phyloP scores from a whole-genome alignment of 805 yeast species.

The Teunomyces barrocoloradensis region DNA sequence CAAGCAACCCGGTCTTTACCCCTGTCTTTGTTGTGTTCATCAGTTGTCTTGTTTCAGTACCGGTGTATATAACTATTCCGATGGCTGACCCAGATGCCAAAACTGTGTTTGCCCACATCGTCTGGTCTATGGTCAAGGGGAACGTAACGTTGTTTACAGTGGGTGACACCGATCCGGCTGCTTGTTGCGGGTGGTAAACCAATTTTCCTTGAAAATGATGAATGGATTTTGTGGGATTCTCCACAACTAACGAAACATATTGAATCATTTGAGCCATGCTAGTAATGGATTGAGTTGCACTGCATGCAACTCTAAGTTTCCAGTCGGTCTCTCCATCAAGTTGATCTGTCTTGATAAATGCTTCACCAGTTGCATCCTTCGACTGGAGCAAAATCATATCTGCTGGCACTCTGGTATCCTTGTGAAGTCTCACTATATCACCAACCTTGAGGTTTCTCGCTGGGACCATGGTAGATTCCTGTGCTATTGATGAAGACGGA shows the following conservation, averaged over 20 bases:
- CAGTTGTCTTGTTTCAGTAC: slow-evolving; percentile 89
- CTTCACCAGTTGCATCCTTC: slow-evolving; percentile 71
- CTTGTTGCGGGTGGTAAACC: slow-evolving; percentile 41
- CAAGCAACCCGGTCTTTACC: slow-evolving; percentile 86
- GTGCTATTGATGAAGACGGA: slow-evolving; percentile 8
- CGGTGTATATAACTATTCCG: slow-evolving; percentile 88
- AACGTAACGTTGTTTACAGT: slow-evolving; percentile 42
- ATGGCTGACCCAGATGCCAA: slow-evolving; percentile 90
- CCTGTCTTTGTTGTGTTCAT: slow-evolving; percentile 87
- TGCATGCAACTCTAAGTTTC: slow-evolving; percentile 83
- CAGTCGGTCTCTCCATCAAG: slow-evolving; percentile 99
- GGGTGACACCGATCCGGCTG: slow-evolving; percentile 17
- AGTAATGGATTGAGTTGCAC: slow-evolving; percentile 59
- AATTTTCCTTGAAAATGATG: slow-evolving; percentile 79
- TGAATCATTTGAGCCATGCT: slow-evolving; percentile 51
- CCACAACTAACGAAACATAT: slow-evolving; percentile 56
- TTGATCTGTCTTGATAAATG: slow-evolving; percentile 95
- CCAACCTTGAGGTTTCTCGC: slow-evolving; percentile 76
- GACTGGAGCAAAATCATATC: slow-evolving; percentile 85
- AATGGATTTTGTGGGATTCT: slow-evolving; percentile 82
- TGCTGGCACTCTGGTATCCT: slow-evolving; percentile 89
- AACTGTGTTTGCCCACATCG: slow-evolving; percentile 98
- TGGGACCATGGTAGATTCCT: slow-evolving; percentile 33
- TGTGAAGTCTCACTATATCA: slow-evolving; percentile 73
- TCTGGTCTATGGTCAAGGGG: slow-evolving; percentile 81